phyloP scores from a whole-genome alignment of 768 basidiomycete genomes.

The Termitomyces sp. region DNA sequence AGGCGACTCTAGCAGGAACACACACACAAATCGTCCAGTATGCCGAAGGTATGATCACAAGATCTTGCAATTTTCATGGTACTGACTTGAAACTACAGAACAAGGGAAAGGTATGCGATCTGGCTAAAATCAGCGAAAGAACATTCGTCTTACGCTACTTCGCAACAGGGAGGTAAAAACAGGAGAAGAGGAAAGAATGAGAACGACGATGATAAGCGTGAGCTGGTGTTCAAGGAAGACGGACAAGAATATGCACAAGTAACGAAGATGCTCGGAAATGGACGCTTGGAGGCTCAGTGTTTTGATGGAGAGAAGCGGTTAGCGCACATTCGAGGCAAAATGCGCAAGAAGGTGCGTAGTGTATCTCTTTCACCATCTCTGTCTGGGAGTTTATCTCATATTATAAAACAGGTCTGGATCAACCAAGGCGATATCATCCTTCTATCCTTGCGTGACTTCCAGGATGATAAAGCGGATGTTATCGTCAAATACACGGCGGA shows the following conservation, averaged over 20 bases:
- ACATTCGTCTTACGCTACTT: neutral
- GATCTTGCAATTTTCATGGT: slow-evolving; percentile 13
- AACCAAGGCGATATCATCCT: slow-evolving; percentile 97
- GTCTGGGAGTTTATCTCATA: slow-evolving; percentile 3
- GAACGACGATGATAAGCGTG: slow-evolving; percentile 98
- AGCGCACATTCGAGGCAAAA: slow-evolving; percentile 97
- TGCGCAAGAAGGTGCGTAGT: slow-evolving; percentile 91
- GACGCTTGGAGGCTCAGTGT: slow-evolving; percentile 92
- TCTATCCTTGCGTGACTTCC: slow-evolving; percentile 95
- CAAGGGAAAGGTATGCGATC: slow-evolving; percentile 62
- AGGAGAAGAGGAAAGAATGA: slow-evolving; percentile 99
- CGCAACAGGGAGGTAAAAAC: slow-evolving; percentile 91
- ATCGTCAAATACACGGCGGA: slow-evolving; percentile 99
- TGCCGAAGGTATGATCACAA: slow-evolving; percentile 45
- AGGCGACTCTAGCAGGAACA: slow-evolving; percentile 11
- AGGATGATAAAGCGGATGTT: slow-evolving; percentile 98
- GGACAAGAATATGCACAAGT: slow-evolving; percentile 99
- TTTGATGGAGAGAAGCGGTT: slow-evolving; percentile 98
- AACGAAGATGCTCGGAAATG: slow-evolving; percentile 97
- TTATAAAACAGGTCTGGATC: slow-evolving; percentile 87
- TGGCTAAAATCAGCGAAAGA: no score
- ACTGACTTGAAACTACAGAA: slow-evolving; percentile 40
- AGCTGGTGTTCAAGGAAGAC: slow-evolving; percentile 97
- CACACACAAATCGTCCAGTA: slow-evolving; percentile 21
- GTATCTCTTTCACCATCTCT: neutral